Conservation (phyloP, 108 stramenopile genomes). For the Fragilariopsis cylindrus region DNA sequence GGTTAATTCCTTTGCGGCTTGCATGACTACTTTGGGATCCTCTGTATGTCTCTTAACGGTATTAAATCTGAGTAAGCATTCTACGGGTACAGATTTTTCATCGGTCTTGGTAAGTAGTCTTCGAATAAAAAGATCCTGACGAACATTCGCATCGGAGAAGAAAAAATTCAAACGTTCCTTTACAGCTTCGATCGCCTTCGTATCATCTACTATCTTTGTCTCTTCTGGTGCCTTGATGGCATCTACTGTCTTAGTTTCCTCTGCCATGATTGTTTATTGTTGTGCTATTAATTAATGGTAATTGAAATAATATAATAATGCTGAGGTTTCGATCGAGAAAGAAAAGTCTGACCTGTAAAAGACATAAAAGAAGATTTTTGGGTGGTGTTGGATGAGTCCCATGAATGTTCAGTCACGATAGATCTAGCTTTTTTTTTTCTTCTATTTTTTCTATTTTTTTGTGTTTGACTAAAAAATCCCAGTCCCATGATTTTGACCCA, state of each 20-base stretch:
- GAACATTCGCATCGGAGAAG: slow-evolving; percentile 88
- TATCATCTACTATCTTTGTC: slow-evolving; percentile 15
- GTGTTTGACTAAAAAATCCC: too few relatives aligned
- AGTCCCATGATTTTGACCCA: too few relatives aligned
- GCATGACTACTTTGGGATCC: slow-evolving; percentile 48
- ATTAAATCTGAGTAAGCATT: slow-evolving; percentile 68
- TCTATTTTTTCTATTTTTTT: too few relatives aligned
- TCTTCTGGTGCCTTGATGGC: neutral
- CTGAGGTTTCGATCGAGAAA: neutral
- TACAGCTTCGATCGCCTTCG: slow-evolving; percentile 36
- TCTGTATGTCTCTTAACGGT: slow-evolving; percentile 67
- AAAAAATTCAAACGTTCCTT: slow-evolving; percentile 85
- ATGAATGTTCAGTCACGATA: too few relatives aligned
- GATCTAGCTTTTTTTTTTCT: too few relatives aligned
- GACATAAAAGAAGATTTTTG: too few relatives aligned
- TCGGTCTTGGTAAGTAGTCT: slow-evolving; percentile 47
- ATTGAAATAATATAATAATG: neutral
- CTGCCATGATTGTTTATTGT: slow-evolving; percentile 8
- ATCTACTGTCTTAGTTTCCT: slow-evolving; percentile 7
- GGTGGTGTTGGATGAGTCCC: too few relatives aligned
- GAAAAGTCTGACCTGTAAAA: too few relatives aligned
- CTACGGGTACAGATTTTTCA: slow-evolving; percentile 55
- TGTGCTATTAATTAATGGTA: neutral
- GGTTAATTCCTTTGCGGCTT: slow-evolving; percentile 56
- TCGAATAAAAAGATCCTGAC: slow-evolving; percentile 83